These are phyloP conservation scores for Trichoderma orchidacearum DNA, from an alignment of 495 filamentous ascomycete genomes.

Conservation along the genomic window DNA sequence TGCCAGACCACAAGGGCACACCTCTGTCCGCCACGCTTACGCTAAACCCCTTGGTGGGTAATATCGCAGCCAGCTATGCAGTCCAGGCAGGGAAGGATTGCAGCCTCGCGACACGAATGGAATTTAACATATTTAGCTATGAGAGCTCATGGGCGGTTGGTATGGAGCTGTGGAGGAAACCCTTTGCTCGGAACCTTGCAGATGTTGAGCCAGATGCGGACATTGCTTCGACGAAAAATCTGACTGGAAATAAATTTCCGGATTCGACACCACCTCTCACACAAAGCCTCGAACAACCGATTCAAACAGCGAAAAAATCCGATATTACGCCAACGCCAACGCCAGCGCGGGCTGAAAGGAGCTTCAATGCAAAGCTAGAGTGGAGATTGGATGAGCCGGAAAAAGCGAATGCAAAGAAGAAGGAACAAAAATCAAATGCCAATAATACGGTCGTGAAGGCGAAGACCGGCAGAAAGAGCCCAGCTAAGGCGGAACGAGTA, in stretches of 20 bases:
- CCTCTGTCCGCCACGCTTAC: conserved; percentile 89
- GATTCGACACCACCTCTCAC: background rate
- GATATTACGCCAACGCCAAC: conserved; percentile 6
- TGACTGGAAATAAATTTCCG: background rate
- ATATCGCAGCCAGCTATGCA: conserved; percentile 77
- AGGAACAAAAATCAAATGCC: background rate
- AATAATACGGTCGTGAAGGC: conserved; percentile 1
- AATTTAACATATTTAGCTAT: conserved; percentile 97
- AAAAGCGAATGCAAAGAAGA: conserved; percentile 5
- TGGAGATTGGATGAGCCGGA: conserved; percentile 35
- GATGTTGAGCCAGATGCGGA: conserved; percentile 15
- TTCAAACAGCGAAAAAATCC: background rate
- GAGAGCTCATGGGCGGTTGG: conserved; percentile 87
- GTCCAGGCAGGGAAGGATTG: conserved; percentile 70
- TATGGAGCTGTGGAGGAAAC: conserved; percentile 72
- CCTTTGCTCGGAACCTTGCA: conserved; percentile 23
- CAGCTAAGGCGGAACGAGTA: background rate
- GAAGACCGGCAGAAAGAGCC: background rate
- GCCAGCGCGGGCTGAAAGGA: conserved; percentile 24
- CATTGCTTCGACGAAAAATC: background rate
- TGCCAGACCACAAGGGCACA: conserved; percentile 72
- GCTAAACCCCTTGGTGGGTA: conserved; percentile 86
- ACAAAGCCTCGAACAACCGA: background rate
- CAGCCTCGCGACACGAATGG: conserved; percentile 76
- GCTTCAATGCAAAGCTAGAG: conserved; percentile 40